Base-by-base conservation (phyloP, 106 monocot species). In the Allium sativum region DNA sequence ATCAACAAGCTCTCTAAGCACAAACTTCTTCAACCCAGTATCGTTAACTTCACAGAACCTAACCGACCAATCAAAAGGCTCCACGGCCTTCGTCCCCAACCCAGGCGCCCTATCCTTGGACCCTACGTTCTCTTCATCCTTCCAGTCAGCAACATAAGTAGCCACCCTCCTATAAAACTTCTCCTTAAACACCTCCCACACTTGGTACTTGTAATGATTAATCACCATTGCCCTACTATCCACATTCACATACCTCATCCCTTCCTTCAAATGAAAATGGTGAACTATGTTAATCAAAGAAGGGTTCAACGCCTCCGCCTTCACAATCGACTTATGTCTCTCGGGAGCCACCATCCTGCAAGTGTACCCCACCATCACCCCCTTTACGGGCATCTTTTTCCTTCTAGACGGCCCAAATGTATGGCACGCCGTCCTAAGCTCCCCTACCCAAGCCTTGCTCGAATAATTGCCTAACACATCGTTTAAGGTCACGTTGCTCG, bases 161-260 rank as follows among this genome's bases (percentile, higher is more conserved):
- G 89, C 89, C 52, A 94, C 88, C 68, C 96, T 80, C 48, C 96
- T 52, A 58, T 91, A 76, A 48, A 98, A 98, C 77, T 98, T 98
- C 78, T 98, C 96, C 74, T 98, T 91, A 81, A 96, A 96, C 67
- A 96, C 91, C 65, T 96, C 96, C 96, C 96, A 96, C 6, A 76
- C 96, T 56, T 96, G 91, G 66, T 88, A 98, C 72, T 92, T 98
- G 64, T 98, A 98, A 69, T 98, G 96, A 69, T 98, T 98, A 74
- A 98, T 88, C 55, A 91, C 81, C 88, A 98, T 88, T 3, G 58
- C 21, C 9, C 74, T 70, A 18, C 66, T 71, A 17, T 84, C 87
- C 59, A 98, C 54, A 67, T 98, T 88, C 58, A 82, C 82, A 56
- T 78, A 92, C 64, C 50, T 64, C 62, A 76, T 69, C 40, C 88